Evolutionary conservation across 176 grass and related monocot species (phyloP), one percentile per base, ranked within the genome.

Genomic region (Aechmea fasciata): DNA sequence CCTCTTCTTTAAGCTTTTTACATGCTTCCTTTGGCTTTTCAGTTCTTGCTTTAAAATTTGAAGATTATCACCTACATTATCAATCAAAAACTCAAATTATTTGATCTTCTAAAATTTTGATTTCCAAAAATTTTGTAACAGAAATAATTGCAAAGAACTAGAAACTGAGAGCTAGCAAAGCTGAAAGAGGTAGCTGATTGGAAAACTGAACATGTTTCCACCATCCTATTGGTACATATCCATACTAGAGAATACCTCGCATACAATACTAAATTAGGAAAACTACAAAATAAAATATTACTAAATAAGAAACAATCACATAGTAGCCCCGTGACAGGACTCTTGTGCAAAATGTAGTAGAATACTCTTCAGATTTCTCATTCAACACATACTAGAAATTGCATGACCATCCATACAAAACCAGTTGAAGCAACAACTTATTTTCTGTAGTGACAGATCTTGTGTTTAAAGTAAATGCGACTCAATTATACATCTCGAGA

Each of bases 11-110:
- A 99, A 82, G 66, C 71, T 82, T 79, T 90, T 92, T 63, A 99
- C 89, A 80, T 92, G 90, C 82, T 94, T 90, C 54, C 25, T 90
- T 87, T 94, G 95, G 55, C 70, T 83, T 69, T 93, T 99, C 69
- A 92, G 63, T 74, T 99, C 94, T 86, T 99, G 94, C 77, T 80
- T 90, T 82, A 99, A 71, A 64, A 90, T 82, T 73, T 87, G 87
- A 63, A 99, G 77, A 70, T 80, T 87, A 29, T 99, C 89, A 50
- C 89, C 94, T 99, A 80, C 20, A 70, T 82, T 41, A 41, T 41
- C 33, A 41, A 41, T 41, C 33, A 41, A 71, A 50, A 68, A 73
- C 74, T 78, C 22, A 77, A 67, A 77, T 52, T 19, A 17, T 11
- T 4, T 13, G 19, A 24, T 65, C 25, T 41, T 13, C 63, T 33